A percentile compares a stretch with the other conserved stretches of the same genome.
phyloP scores from a whole-genome alignment of 2,329 filamentous ascomycete genomes.

The Colletotrichum sp. region DNA sequence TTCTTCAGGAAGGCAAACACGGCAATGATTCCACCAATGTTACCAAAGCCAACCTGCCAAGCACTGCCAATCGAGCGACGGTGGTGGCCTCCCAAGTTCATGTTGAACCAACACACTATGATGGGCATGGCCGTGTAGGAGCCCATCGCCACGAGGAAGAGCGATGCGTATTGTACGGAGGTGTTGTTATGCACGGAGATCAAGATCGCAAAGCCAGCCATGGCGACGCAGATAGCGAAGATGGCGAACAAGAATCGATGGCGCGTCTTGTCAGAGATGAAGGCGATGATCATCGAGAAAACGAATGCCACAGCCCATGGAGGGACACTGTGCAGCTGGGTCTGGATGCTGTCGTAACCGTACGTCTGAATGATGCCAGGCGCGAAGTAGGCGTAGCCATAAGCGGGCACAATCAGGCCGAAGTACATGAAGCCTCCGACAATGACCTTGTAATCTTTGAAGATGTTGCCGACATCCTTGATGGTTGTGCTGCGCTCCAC shows the following conservation, averaged over 20 bases:
- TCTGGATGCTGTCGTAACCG: slow-evolving; percentile 63
- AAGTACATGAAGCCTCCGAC: slow-evolving; percentile 83
- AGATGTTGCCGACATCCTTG: slow-evolving; percentile 64
- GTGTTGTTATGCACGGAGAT: slow-evolving; percentile 72
- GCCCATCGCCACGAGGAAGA: slow-evolving; percentile 83
- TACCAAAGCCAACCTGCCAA: slow-evolving; percentile 81
- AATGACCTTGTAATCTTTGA: slow-evolving; percentile 78
- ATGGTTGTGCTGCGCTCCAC: slow-evolving; percentile 65
- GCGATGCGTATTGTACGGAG: slow-evolving; percentile 73
- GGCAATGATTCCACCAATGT: slow-evolving; percentile 79
- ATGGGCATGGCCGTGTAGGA: slow-evolving; percentile 90
- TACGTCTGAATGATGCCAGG: slow-evolving; percentile 74
- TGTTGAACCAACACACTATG: slow-evolving; percentile 82
- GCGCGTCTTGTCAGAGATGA: slow-evolving; percentile 70
- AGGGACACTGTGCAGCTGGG: slow-evolving; percentile 62
- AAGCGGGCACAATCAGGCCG: slow-evolving; percentile 78
- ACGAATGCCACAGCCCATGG: slow-evolving; percentile 74
- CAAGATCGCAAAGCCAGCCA: slow-evolving; percentile 79
- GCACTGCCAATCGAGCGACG: slow-evolving; percentile 73
- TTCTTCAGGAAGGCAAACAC: slow-evolving; percentile 71
- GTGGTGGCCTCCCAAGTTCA: slow-evolving; percentile 78
- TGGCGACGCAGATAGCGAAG: slow-evolving; percentile 69
- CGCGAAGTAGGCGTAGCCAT: slow-evolving; percentile 79
- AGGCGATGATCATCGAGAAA: slow-evolving; percentile 79
- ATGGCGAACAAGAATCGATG: slow-evolving; percentile 81